A percentile compares a stretch with the other conserved stretches of the same genome.
Conservation (phyloP, 2,329 filamentous ascomycete species). For the Thelonectria rubi region DNA sequence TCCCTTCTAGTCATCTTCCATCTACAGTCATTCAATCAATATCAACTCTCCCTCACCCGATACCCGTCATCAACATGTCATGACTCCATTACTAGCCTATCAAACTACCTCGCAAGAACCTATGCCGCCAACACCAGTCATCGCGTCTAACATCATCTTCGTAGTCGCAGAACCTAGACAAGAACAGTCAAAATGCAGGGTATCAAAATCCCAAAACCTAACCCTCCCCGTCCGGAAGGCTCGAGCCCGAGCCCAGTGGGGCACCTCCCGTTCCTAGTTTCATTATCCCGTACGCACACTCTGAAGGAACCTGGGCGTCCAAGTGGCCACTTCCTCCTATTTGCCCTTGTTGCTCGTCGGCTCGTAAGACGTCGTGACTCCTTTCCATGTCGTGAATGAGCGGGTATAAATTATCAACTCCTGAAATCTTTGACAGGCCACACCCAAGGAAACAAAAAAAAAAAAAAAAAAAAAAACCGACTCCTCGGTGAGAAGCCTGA, state of each 20-base stretch:
- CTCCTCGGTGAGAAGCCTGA: constrained; percentile 8
- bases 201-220: constrained; percentile 39
- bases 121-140: constrained; percentile 17
- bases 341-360: constrained; percentile 16
- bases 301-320: constrained; percentile 10
- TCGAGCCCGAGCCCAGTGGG: constrained; percentile 23
- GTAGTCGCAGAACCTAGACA: constrained; percentile 12
- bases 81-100: constrained; percentile 25
- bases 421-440: constrained; percentile 24
- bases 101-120: constrained; percentile 17
- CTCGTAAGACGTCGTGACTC: constrained; percentile 7
- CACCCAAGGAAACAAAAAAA: constrained; percentile 16
- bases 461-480: constrained; percentile 21
- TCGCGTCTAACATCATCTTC: constrained; percentile 27
- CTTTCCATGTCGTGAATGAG: constrained; percentile 36
- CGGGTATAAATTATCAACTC: constrained; percentile 41
- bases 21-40: too few relatives aligned
- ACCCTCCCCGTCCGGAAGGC: constrained; percentile 29
- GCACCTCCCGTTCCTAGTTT: constrained; percentile 18
- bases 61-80: neutral
- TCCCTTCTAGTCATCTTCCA: too few relatives aligned
- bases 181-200: constrained; percentile 32
- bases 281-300: constrained; percentile 5
- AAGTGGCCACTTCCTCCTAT: constrained; percentile 6
- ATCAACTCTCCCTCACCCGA: too few relatives aligned